Conservation (phyloP, 179 eudicot species). For the Beta lomatogona region DNA sequence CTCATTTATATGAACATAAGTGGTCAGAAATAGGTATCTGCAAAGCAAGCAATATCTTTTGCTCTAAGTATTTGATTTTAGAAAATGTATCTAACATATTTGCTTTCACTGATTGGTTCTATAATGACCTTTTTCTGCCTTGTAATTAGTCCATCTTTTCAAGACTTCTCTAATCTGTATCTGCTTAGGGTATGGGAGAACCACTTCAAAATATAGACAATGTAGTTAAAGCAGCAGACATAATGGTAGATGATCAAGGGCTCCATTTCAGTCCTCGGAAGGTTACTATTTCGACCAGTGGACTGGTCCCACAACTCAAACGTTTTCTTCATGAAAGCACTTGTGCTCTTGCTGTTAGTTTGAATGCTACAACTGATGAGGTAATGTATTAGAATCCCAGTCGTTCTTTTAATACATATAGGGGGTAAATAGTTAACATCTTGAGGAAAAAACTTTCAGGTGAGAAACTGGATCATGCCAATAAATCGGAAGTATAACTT, state of each 20-base stretch:
- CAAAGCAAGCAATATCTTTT: no score
- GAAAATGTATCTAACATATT: neutral
- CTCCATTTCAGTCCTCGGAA: conserved; percentile 96
- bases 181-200: conserved; percentile 89
- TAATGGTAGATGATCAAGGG: conserved; percentile 89
- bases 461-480: conserved; percentile 98
- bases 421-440: conserved; percentile 5
- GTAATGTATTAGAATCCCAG: conserved; percentile 34
- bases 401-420: neutral
- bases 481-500: conserved; percentile 91
- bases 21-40: no score
- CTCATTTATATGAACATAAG: neutral
- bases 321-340: conserved; percentile 80
- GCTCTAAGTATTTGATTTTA: neutral
- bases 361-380: conserved; percentile 97
- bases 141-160: neutral
- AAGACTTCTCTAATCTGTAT: conserved; percentile 17
- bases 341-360: conserved; percentile 88
- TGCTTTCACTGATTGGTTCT: neutral
- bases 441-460: conserved; percentile 40
- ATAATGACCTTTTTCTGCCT: neutral
- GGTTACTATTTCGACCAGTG: conserved; percentile 91
- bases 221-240: conserved; percentile 79
- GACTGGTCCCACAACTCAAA: conserved; percentile 92
- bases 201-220: conserved; percentile 93